These are phyloP conservation scores for Kodamaea leandrae DNA, from an alignment of 805 yeast genomes.

Conservation along the genomic window DNA sequence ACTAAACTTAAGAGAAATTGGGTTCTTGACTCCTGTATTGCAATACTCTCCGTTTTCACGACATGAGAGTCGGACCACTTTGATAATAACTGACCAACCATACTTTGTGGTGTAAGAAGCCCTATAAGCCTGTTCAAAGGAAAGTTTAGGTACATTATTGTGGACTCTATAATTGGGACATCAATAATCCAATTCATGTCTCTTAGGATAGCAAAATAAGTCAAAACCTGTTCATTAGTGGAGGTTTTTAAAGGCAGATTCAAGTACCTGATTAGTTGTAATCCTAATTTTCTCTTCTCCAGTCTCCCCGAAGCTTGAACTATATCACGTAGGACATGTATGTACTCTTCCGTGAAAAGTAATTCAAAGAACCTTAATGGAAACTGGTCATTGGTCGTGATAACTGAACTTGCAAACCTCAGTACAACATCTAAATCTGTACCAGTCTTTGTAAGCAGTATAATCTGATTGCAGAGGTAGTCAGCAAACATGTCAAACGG, in stretches of 20 bases:
- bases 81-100: background rate
- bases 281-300: slow-evolving; percentile 20
- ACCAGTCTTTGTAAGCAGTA: slow-evolving; percentile 13
- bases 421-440: slow-evolving; percentile 12
- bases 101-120: background rate
- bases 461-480: slow-evolving; percentile 20
- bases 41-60: slow-evolving; percentile 39
- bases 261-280: slow-evolving; percentile 12
- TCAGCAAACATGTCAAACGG: slow-evolving; percentile 19
- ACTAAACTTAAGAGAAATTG: slow-evolving; percentile 43
- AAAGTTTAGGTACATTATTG: slow-evolving; percentile 11
- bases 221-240: slow-evolving; percentile 13
- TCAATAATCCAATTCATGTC: slow-evolving; percentile 1
- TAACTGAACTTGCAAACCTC: slow-evolving; percentile 20
- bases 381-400: no score
- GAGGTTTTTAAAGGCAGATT: slow-evolving; percentile 4
- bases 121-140: slow-evolving; percentile 19
- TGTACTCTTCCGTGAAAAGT: background rate
- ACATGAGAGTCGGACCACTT: slow-evolving; percentile 32
- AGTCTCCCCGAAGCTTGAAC: slow-evolving; percentile 19
- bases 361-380: no score
- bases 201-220: slow-evolving; percentile 18
- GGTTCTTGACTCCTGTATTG: slow-evolving; percentile 48
- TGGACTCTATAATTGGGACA: slow-evolving; percentile 16
- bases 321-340: no score